These are phyloP conservation scores for Somion occarium DNA, from an alignment of 1,284 basidiomycete genomes.

Conservation along the genomic window DNA sequence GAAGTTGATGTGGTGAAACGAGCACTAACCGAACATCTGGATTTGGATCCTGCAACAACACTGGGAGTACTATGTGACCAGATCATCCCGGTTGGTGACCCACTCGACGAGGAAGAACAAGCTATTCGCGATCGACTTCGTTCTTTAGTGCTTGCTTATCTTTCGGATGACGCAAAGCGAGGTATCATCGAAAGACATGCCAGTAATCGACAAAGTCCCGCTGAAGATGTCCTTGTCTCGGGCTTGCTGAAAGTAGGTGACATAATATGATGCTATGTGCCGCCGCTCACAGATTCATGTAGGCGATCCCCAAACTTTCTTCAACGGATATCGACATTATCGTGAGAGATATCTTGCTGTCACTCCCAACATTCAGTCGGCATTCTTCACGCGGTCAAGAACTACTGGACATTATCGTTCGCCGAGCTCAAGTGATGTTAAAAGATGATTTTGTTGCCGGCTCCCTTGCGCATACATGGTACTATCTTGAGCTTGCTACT, in stretches of 20 bases:
- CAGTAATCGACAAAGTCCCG: conserved; percentile 34
- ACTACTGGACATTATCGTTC: conserved; percentile 41
- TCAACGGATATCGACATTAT: conserved; percentile 40
- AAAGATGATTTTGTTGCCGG: conserved; percentile 31
- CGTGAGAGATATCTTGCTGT: conserved; percentile 48
- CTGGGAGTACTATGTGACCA: conserved; percentile 68
- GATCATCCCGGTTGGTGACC: conserved; percentile 45
- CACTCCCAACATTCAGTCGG: conserved; percentile 41
- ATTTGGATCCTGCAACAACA: conserved; percentile 55
- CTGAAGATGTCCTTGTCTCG: conserved; percentile 44
- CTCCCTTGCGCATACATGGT: conserved; percentile 32
- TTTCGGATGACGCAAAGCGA: conserved; percentile 47
- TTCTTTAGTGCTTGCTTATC: conserved; percentile 53
- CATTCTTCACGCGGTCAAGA: conserved; percentile 34
- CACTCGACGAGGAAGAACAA: conserved; percentile 53
- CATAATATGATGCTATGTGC: neutral
- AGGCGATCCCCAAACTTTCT: conserved; percentile 41
- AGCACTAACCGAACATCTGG: conserved; percentile 56
- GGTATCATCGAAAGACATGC: conserved; percentile 43
- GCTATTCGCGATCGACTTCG: conserved; percentile 53
- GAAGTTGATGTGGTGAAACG: conserved; percentile 59
- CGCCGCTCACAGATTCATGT: conserved; percentile 4
- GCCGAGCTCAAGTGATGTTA: conserved; percentile 34
- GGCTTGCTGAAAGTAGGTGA: conserved; percentile 44
- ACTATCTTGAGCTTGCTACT: conserved; percentile 44